Evolutionary conservation across 1,284 basidiomycete genomes (phyloP).

Genomic region (Ganoderma resinaceum): DNA sequence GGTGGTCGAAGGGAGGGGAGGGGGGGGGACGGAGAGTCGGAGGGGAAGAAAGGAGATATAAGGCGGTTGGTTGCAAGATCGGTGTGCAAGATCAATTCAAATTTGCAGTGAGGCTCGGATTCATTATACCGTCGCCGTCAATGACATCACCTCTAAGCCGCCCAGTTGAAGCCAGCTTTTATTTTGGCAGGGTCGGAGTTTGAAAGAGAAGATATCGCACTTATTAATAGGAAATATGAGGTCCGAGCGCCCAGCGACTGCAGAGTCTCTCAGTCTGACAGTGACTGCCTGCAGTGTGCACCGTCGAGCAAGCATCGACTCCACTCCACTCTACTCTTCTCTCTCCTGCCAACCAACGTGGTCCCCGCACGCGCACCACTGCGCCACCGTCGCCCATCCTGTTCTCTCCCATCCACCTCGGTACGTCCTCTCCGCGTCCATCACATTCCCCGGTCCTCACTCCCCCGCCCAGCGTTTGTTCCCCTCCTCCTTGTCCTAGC

Average conservation of each 20-base stretch:
- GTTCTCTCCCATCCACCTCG: slow-evolving; percentile 37
- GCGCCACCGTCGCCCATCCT: slow-evolving; percentile 31
- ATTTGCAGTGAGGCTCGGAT: slow-evolving; percentile 17
- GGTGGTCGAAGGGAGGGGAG: slow-evolving; percentile 8
- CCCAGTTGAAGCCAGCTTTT: not conserved
- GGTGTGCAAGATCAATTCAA: slow-evolving; percentile 22
- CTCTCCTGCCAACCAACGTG: not conserved
- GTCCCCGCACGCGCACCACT: not conserved
- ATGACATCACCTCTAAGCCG: slow-evolving; percentile 26
- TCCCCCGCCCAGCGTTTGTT: slow-evolving; percentile 28
- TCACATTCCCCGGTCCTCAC: slow-evolving; percentile 18
- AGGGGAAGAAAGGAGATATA: slow-evolving; percentile 17
- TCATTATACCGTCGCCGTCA: slow-evolving; percentile 12
- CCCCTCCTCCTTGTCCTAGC: slow-evolving; percentile 44
- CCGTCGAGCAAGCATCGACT: slow-evolving; percentile 4
- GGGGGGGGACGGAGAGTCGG: slow-evolving; percentile 10
- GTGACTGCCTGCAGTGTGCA: not conserved
- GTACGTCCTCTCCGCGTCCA: slow-evolving; percentile 25
- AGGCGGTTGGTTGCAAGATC: slow-evolving; percentile 25
- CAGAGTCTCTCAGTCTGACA: no score
- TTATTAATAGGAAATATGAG: slow-evolving; percentile 13
- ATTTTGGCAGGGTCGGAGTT: slow-evolving; percentile 6
- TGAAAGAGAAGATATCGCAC: slow-evolving; percentile 13
- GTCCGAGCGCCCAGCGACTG: no score
- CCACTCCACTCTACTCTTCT: not conserved